Evolutionary conservation across 148 eudicot genomes (phyloP).

Genomic region (Rhododendron henanense): DNA sequence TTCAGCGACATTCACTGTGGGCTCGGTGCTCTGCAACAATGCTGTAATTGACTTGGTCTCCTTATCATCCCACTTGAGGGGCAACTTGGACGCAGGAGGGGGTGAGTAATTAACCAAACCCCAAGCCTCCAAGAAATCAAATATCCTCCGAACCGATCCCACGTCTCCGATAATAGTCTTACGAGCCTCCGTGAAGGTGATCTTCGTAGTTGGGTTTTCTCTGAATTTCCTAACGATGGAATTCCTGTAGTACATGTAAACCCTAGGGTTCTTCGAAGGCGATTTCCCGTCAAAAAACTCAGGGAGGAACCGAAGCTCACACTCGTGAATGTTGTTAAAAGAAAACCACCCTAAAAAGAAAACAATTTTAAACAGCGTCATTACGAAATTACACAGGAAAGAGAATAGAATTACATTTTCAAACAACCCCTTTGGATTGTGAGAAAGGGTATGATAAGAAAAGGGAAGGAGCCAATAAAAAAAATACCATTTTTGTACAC

Average conservation of each 20-base stretch:
- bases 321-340: conserved; percentile 62
- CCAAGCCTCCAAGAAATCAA: conserved; percentile 92
- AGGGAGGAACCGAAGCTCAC: conserved; percentile 61
- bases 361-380: not conserved
- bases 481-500: not conserved
- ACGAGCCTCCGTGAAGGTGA: conserved; percentile 77
- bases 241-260: conserved; percentile 80
- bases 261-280: conserved; percentile 62
- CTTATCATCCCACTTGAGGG: conserved; percentile 63
- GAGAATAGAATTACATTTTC: not conserved
- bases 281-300: conserved; percentile 82
- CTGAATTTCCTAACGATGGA: conserved; percentile 55
- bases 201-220: conserved; percentile 49
- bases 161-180: conserved; percentile 77
- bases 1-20: conserved; percentile 13
- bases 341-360: conserved; percentile 67
- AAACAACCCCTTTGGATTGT: not conserved
- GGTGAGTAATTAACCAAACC: conserved; percentile 77
- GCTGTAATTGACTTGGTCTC: conserved; percentile 35
- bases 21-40: conserved; percentile 20
- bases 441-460: not conserved
- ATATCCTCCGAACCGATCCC: conserved; percentile 73
- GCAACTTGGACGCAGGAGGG: conserved; percentile 36
- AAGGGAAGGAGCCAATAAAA: not conserved
- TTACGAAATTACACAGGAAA: not conserved